Evolutionary conservation across 192 early-diverging fungal species (phyloP), one percentile per base, ranked within the genome.

Genomic region (Linnemannia exigua): DNA sequence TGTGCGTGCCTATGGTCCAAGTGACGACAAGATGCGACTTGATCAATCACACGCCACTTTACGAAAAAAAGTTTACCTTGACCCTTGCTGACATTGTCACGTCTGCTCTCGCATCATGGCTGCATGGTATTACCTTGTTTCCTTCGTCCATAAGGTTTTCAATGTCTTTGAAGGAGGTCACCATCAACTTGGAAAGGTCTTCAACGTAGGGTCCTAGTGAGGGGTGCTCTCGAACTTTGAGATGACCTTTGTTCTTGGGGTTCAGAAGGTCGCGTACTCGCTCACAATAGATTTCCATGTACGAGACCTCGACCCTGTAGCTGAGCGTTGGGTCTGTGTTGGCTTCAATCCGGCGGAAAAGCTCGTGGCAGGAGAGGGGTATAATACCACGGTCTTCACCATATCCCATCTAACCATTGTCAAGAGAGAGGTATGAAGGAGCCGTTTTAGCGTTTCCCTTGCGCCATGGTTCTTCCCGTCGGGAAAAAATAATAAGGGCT

Each of bases 201-300:
- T 98, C 97, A 38, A 98, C 97, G 79, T 98, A 99, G 0, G 97
- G 96, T 2, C 94, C 95, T 5, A 94, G 82, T 25, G 90, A 89
- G 2, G 96, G 96, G 80, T 95, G 95, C 87, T 96, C 95, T 38
- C 95, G 92, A 2, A 99, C 95, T 66, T 94, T 93, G 76, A 97
- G 90, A 63, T 92, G 93, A n/a, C 90, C 92, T n/a, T 92, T 89
- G 38, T 94, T 91, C 70, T 91, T 92, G 36, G 95, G 95, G 70
- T 95, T 96, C 8, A 97, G 88, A 47, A 97, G 80, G 89, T 97
- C 96, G 2, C 93, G 89, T 35, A 97, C 96, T 11, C 91, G 89
- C 86, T 97, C 96, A 74, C 95, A 96, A 88, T 97, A 97, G 37
- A 98, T 97, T 87, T 99, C 98, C 77, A 98, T 91, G 87, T 98